Conservation (phyloP, 148 eudicot genomes). For the Rhododendron griersonianum region DNA sequence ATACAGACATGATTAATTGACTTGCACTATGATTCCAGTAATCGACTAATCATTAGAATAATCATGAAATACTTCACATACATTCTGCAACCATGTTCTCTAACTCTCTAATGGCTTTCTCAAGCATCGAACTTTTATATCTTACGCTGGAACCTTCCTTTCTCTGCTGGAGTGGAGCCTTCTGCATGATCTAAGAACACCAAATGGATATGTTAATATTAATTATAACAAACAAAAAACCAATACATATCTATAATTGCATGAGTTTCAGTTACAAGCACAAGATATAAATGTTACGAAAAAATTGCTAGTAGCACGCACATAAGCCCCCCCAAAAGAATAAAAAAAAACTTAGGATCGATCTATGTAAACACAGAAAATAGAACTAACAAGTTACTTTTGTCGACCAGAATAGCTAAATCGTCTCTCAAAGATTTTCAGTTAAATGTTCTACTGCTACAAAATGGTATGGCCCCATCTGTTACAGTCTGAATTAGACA, state of each 20-base stretch:
- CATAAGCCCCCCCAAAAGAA: neutral
- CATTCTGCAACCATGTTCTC: constrained; percentile 96
- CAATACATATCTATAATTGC: neutral
- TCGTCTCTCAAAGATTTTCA: neutral
- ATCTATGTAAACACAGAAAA: neutral
- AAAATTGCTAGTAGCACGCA: neutral
- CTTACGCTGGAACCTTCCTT: constrained; percentile 71
- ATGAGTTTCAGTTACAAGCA: neutral
- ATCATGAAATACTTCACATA: constrained; percentile 26
- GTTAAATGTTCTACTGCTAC: neutral
- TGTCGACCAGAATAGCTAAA: neutral
- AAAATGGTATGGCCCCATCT: neutral
- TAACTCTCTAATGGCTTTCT: constrained; percentile 82
- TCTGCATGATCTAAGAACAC: constrained; percentile 37
- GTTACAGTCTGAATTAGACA: neutral
- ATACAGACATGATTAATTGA: constrained; percentile 7
- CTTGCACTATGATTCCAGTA: neutral
- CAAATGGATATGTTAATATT: neutral
- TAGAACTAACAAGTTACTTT: neutral
- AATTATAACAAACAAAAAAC: neutral
- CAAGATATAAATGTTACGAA: neutral
- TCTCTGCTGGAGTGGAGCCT: constrained; percentile 40
- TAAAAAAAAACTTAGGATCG: neutral
- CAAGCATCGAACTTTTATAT: constrained; percentile 66
- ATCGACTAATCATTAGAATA: neutral